phyloP scores from a whole-genome alignment of 495 filamentous ascomycete genomes.

The Aspergillus ostianus region DNA sequence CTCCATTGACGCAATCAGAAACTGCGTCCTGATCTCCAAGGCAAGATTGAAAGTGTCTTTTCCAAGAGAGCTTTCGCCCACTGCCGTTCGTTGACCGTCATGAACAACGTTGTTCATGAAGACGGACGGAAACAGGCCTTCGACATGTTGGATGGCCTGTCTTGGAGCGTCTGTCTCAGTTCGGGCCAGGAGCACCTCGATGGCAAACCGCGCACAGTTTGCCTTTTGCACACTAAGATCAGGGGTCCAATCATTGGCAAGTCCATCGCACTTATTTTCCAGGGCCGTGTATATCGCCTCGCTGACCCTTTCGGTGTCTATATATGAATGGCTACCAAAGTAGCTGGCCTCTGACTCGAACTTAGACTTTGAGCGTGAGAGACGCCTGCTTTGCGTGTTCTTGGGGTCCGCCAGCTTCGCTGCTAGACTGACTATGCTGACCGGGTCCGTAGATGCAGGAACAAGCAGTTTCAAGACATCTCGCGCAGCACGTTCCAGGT shows the following conservation, averaged over 20 bases:
- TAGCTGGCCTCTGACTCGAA: constrained; percentile 24
- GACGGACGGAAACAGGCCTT: constrained; percentile 33
- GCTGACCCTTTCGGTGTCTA: constrained; percentile 25
- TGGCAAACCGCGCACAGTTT: constrained; percentile 40
- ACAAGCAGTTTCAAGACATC: constrained; percentile 29
- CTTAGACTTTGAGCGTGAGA: constrained; percentile 21
- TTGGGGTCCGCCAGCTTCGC: constrained; percentile 25
- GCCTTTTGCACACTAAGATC: constrained; percentile 32
- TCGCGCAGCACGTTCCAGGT: constrained; percentile 29
- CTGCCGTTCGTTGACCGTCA: background rate
- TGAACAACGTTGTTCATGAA: constrained; percentile 28
- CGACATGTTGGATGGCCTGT: constrained; percentile 28
- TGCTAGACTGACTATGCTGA: constrained; percentile 24
- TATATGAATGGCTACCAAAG: constrained; percentile 27
- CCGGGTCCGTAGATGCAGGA: constrained; percentile 21
- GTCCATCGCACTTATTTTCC: constrained; percentile 9
- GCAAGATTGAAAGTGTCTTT: constrained; percentile 38
- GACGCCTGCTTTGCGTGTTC: constrained; percentile 28
- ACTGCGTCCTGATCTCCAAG: constrained; percentile 41
- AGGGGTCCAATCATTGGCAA: constrained; percentile 23
- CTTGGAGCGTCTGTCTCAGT: constrained; percentile 15
- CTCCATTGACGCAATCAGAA: constrained; percentile 32
- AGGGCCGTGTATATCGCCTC: constrained; percentile 21
- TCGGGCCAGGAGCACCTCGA: constrained; percentile 29
- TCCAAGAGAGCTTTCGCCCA: constrained; percentile 28